Evolutionary conservation across 2,329 filamentous ascomycete genomes (phyloP), one percentile per base, ranked within the genome.

Genomic region (Sclerotinia glacialis): DNA sequence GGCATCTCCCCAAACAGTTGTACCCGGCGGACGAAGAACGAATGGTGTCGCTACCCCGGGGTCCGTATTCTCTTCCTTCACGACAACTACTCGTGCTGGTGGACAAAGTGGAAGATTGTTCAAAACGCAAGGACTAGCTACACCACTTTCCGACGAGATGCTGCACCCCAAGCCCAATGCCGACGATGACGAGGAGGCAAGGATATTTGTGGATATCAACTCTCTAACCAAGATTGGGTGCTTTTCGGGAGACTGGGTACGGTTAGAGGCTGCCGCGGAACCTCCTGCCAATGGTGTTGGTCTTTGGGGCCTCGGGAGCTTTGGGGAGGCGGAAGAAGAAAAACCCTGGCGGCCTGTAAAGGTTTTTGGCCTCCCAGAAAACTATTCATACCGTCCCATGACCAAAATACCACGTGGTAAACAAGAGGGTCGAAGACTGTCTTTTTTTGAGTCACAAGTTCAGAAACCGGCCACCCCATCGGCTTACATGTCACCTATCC

Each of bases 211-310:
- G 6, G 93, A 97, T 73, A 89, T 96, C 9, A 89, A 86, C 67
- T 91, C 92, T 1, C 79, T 99, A 26, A 89, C 92, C 18, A 93
- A 93, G 72, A 89, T 99, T 64, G 93, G 94, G 21, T 98, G 94
- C 77, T 99, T 99, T 76, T 98, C 94, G 0, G 95, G 95, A 40
- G 95, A 99, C 75, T 99, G 95, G 95, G 92, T 97, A 14, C 88
- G 90, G 28, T 82, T 97, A 14, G 92, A 97, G 78, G 83, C 86
- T 7, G 85, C 91, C 0, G 85, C 90, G 71, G 91, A 93, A 75
- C 90, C 91, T 67, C 89, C 85, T 28, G 80, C 82, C 21, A 89
- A 86, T 76, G 90, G 83, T 23, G 86, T 86, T 71, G 90, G 85
- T 61, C 80, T 84, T 0, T 90, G 88, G 79, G 88, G 88, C 2